A percentile compares a stretch with the other conserved stretches of the same genome.
Conservation (phyloP, 2,329 filamentous ascomycete species). For the Hymenoscyphus fraxineus region DNA sequence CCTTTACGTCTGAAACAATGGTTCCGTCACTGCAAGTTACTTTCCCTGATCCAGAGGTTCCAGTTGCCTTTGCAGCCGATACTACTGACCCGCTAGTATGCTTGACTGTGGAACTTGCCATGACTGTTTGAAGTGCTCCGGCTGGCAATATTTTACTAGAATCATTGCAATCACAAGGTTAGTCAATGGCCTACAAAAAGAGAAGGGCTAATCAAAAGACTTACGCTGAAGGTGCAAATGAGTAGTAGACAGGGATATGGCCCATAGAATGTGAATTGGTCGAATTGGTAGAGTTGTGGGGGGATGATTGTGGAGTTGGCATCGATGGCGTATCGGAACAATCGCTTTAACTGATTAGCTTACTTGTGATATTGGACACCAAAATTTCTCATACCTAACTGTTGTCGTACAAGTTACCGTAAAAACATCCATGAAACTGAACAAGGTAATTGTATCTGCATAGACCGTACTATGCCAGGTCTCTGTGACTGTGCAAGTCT, state of each 20-base stretch:
- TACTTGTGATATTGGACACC: background rate
- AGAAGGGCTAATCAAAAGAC: background rate
- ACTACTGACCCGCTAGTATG: background rate
- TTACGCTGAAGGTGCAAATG: background rate
- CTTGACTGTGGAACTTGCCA: conserved; percentile 3
- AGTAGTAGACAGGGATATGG: background rate
- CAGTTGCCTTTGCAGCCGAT: background rate
- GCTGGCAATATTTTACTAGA: background rate
- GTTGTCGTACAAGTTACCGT: conserved; percentile 27
- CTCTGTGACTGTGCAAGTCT: conserved; percentile 26
- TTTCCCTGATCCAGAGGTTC: background rate
- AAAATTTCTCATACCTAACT: conserved; percentile 16
- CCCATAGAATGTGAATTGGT: background rate
- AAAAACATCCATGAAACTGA: conserved; percentile 22
- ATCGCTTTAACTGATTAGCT: background rate
- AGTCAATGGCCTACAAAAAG: background rate
- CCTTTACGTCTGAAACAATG: background rate
- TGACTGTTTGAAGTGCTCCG: background rate
- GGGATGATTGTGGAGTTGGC: background rate
- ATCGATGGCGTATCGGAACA: background rate
- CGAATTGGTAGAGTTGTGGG: background rate
- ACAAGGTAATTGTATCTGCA: conserved; percentile 23
- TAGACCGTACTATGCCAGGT: conserved; percentile 28
- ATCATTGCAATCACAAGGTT: background rate
- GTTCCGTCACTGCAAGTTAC: conserved; percentile 7